Percentiles rank a stretch among this genome's conserved stretches.
These are phyloP conservation scores for Corymbia calophylla DNA, from an alignment of 441 rosid genomes.

Conservation along the genomic window DNA sequence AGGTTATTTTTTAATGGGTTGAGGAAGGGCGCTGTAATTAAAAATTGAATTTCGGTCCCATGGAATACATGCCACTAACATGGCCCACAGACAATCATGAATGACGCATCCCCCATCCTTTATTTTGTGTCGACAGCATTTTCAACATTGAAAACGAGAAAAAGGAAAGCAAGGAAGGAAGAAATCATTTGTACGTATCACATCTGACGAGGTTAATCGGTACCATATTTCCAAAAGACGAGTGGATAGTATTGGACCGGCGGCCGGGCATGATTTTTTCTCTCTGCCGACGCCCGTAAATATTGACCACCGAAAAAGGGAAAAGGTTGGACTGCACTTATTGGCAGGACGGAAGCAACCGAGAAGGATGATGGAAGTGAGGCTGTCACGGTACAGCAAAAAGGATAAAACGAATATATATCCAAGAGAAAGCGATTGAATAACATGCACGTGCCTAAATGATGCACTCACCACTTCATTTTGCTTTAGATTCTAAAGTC, in stretches of 20 bases:
- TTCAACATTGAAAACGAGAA: neutral
- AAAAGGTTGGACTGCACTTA: neutral
- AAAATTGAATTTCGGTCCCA: neutral
- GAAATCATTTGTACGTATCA: neutral
- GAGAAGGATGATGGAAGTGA: neutral
- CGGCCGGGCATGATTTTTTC: neutral
- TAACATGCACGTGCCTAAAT: neutral
- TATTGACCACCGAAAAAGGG: neutral
- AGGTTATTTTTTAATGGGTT: neutral
- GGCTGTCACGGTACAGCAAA: neutral
- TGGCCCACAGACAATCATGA: neutral
- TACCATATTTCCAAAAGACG: neutral
- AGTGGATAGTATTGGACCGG: neutral
- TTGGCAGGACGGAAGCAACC: neutral
- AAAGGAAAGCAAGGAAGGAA: neutral
- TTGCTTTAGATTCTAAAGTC: neutral
- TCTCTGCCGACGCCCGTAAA: neutral
- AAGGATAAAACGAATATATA: neutral
- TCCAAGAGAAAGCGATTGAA: neutral
- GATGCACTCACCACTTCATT: neutral
- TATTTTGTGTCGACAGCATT: neutral
- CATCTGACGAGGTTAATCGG: neutral
- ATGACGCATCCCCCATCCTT: neutral
- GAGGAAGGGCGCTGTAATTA: neutral
- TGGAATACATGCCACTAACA: neutral